phyloP scores from a whole-genome alignment of 2,329 filamentous ascomycete species.

The Talaromyces sp. region DNA sequence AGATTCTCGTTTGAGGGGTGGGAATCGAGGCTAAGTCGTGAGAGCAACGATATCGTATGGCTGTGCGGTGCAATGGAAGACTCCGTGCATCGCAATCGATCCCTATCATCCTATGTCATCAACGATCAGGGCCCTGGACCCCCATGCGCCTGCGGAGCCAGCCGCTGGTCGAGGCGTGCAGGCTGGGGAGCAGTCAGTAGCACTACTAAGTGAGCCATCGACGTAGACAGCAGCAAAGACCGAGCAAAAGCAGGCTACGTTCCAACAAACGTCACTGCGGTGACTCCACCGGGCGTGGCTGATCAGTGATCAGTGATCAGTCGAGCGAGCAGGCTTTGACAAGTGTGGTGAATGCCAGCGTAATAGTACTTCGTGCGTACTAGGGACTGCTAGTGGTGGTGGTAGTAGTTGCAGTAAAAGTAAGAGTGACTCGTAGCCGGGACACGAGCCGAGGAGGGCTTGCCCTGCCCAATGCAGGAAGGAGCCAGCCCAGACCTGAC shows the following conservation, averaged over 20 bases:
- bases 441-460: not conserved
- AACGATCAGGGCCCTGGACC: not conserved
- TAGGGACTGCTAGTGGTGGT: not conserved
- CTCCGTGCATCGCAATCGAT: not conserved
- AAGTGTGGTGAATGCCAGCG: not conserved
- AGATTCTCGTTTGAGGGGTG: not conserved
- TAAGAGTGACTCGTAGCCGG: not conserved
- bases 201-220: not conserved
- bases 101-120: not conserved
- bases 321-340: not conserved
- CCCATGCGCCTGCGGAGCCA: not conserved
- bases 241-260: not conserved
- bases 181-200: not conserved
- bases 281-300: not conserved
- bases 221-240: not conserved
- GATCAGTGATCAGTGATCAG: not conserved
- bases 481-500: not conserved
- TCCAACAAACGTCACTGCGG: not conserved
- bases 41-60: not conserved
- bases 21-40: not conserved
- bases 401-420: not conserved
- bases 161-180: not conserved
- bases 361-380: too few relatives aligned
- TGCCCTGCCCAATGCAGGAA: not conserved
- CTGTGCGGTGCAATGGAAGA: not conserved